Evolutionary conservation across 2,329 filamentous ascomycete genomes (phyloP).

Genomic region (Alternaria burnsii): DNA sequence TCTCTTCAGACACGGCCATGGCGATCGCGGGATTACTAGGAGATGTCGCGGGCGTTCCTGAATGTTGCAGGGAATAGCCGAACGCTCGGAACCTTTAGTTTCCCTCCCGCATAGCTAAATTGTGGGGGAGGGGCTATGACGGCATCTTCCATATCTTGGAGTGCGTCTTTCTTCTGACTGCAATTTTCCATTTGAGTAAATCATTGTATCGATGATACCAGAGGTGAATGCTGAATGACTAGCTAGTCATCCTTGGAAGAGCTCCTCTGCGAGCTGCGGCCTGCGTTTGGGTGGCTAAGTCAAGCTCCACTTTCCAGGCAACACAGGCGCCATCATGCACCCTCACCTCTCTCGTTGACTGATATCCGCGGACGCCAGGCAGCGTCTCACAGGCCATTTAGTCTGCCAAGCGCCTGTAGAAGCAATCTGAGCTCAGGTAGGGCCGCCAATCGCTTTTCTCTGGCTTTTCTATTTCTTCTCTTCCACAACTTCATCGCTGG

Average conservation of each 20-base stretch:
- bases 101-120: constrained; percentile 12
- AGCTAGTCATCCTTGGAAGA: not conserved
- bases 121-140: constrained; percentile 28
- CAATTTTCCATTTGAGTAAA: too few relatives aligned
- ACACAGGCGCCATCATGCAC: constrained; percentile 21
- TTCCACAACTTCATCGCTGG: constrained; percentile 12
- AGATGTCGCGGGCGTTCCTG: constrained; percentile 24
- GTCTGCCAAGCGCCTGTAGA: constrained; percentile 21
- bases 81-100: constrained; percentile 22
- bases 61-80: constrained; percentile 22
- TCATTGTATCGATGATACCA: not conserved
- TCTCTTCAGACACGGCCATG: constrained; percentile 39
- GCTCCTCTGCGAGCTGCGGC: constrained; percentile 7
- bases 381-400: constrained; percentile 18
- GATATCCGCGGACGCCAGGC: constrained; percentile 14
- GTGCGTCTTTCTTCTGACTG: not conserved
- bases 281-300: constrained; percentile 11
- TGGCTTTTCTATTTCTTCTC: constrained; percentile 5
- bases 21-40: constrained; percentile 17
- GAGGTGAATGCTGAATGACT: not conserved
- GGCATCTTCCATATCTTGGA: constrained; percentile 2
- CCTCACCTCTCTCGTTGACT: constrained; percentile 13
- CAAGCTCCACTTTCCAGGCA: constrained; percentile 31
- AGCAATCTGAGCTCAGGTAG: constrained; percentile 6
- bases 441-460: not conserved